Evolutionary conservation across 2,329 filamentous ascomycete genomes (phyloP), one percentile per base, ranked within the genome.

Genomic region (Aspergillus sp.): DNA sequence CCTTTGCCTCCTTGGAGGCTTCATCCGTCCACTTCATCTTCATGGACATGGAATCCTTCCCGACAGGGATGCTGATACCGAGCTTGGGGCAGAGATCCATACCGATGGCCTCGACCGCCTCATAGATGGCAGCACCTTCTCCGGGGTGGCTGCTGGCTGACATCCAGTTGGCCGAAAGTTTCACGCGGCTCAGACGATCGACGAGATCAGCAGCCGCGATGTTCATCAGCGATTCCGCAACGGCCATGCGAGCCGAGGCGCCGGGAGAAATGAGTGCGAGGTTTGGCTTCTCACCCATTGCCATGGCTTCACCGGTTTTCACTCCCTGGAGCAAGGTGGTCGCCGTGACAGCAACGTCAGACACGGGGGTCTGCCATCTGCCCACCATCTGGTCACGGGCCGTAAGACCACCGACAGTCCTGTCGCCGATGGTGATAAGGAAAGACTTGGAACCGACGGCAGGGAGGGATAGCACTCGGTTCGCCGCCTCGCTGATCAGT

Each of bases 11-110:
- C 18, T 86, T 85, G 31, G 81, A 85, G 58, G 84, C 80, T 62
- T 81, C 80, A 66, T 94, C 90, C 71, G 87, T 90, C 95, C 95
- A 98, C 57, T 92, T 92, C 70, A 96, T 94, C 82, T 97, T 97
- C 95, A 99, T 98, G 2, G 93, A 97, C 77, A 96, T 96, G 0
- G 94, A 98, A 75, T 99, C 95, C 78, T 99, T 98, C 57, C 95
- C 95, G 9, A 98, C 95, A 4, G 95, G 95, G 60, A 99, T 98
- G 58, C 90, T 92, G 62, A 99, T 87, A 36, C 91, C 92, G n/a
- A 98, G 83, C 68, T 90, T 84, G 2, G 92, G 92, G 77, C 95
- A 99, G 9, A 99, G 82, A 52, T 96, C 90, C 86, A 96, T 89
- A 52, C 93, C 93, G 59, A 97, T 92, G 10, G 94, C 92, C 73